phyloP scores from a whole-genome alignment of 495 filamentous ascomycete genomes.

The Xylaria cubensis region DNA sequence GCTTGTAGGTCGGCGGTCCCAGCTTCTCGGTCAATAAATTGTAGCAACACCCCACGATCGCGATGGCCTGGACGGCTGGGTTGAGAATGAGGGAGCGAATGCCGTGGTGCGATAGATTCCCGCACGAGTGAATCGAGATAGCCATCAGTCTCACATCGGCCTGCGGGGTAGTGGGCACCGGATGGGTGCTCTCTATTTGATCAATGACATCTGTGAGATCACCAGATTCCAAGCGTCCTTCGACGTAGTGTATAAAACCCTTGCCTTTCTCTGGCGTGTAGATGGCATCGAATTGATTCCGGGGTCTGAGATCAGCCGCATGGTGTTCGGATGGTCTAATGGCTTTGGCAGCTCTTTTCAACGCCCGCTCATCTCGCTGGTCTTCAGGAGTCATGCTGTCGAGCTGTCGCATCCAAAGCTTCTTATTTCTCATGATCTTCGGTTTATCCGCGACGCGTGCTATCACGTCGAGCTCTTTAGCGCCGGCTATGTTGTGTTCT shows the following conservation, averaged over 20 bases:
- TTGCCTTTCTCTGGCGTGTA: constrained; percentile 62
- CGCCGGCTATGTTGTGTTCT: constrained; percentile 82
- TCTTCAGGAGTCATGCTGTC: constrained; percentile 47
- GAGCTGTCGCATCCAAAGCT: constrained; percentile 62
- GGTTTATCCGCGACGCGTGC: constrained; percentile 74
- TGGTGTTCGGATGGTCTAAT: constrained; percentile 44
- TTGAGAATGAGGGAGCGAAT: constrained; percentile 85
- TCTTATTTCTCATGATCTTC: constrained; percentile 76
- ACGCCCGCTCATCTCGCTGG: constrained; percentile 47
- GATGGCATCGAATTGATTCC: constrained; percentile 51
- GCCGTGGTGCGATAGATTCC: constrained; percentile 94
- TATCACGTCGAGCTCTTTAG: constrained; percentile 78
- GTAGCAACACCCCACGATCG: constrained; percentile 97
- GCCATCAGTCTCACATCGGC: constrained; percentile 71
- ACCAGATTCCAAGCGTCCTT: constrained; percentile 63
- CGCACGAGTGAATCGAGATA: constrained; percentile 94
- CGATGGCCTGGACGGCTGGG: constrained; percentile 82
- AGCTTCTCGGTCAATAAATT: constrained; percentile 92
- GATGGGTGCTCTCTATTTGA: constrained; percentile 43
- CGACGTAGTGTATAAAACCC: constrained; percentile 72
- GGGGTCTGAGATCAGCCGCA: constrained; percentile 54
- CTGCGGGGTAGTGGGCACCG: constrained; percentile 35
- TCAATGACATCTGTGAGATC: constrained; percentile 64
- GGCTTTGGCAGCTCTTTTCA: constrained; percentile 46
- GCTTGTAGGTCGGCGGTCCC: constrained; percentile 84